phyloP scores from a whole-genome alignment of 2,329 filamentous ascomycete genomes.

The Elsinoe batatas region DNA sequence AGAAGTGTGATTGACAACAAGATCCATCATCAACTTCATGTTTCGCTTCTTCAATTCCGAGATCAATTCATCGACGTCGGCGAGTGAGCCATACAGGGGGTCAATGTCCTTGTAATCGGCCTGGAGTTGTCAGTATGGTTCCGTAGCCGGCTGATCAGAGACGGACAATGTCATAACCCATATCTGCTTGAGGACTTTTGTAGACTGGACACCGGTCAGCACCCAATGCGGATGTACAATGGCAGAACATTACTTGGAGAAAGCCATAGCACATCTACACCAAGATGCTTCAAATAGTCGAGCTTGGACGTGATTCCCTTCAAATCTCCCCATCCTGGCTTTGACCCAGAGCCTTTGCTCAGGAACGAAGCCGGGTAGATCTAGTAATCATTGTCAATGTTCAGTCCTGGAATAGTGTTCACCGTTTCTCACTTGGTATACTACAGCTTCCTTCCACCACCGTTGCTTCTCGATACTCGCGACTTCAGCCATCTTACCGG shows the following conservation, averaged over 20 bases:
- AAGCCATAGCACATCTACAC: slow-evolving; percentile 54
- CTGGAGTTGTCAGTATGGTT: neutral
- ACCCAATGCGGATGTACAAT: slow-evolving; percentile 5
- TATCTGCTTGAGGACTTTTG: slow-evolving; percentile 45
- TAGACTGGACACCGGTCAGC: slow-evolving; percentile 26
- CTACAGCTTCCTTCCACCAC: slow-evolving; percentile 33
- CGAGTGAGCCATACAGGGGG: slow-evolving; percentile 37
- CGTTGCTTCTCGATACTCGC: slow-evolving; percentile 16
- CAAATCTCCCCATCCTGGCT: slow-evolving; percentile 52
- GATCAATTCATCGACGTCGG: slow-evolving; percentile 38
- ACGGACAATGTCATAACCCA: slow-evolving; percentile 41
- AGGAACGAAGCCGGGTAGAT: slow-evolving; percentile 52
- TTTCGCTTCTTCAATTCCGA: slow-evolving; percentile 33
- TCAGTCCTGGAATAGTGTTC: neutral
- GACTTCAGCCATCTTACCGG: slow-evolving; percentile 14
- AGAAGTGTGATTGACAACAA: slow-evolving; percentile 38
- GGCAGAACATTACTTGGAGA: slow-evolving; percentile 35
- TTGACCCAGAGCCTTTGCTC: slow-evolving; percentile 44
- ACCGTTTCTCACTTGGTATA: slow-evolving; percentile 22
- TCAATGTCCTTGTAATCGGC: slow-evolving; percentile 38
- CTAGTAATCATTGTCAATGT: slow-evolving; percentile 29
- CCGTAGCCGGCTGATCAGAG: slow-evolving; percentile 6
- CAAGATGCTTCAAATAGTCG: slow-evolving; percentile 53
- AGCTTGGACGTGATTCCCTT: slow-evolving; percentile 55
- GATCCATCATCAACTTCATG: slow-evolving; percentile 42